Evolutionary conservation across 352 stramenopile genomes (phyloP).

Genomic region (Phytophthora foliorum): DNA sequence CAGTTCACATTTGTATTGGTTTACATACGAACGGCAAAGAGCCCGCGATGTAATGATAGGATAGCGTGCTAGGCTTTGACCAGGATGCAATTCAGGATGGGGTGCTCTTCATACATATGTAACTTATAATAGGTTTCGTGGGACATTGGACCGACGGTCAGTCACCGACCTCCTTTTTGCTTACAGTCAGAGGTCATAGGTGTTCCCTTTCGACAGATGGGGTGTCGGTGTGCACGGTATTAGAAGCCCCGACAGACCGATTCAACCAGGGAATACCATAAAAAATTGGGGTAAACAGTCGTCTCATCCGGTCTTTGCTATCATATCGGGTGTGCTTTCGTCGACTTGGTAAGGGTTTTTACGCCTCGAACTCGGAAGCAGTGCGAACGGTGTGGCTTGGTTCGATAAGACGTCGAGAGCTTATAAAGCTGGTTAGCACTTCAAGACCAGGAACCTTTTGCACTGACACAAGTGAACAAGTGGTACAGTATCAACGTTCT

Average conservation of each 20-base stretch:
- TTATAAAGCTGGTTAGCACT: neutral
- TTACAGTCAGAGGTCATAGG: conserved; percentile 17
- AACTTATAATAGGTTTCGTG: conserved; percentile 33
- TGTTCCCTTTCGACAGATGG: conserved; percentile 27
- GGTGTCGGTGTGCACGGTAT: conserved; percentile 12
- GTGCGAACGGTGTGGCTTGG: neutral
- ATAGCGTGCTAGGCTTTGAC: conserved; percentile 30
- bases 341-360: neutral
- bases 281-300: conserved; percentile 1
- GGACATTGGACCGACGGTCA: conserved; percentile 19
- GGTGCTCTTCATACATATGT: conserved; percentile 14
- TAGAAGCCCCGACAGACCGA: too few relatives aligned
- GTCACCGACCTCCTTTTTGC: conserved; percentile 9
- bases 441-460: neutral
- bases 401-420: neutral
- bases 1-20: neutral
- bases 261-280: too few relatives aligned
- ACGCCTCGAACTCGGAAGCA: neutral
- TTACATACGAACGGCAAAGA: conserved; percentile 32
- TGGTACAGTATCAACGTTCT: too few relatives aligned
- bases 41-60: conserved; percentile 34
- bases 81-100: conserved; percentile 37
- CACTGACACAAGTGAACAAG: neutral
- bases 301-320: neutral
- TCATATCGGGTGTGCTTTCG: neutral